Evolutionary conservation across 257 asterid genomes (phyloP), one percentile per base, ranked within the genome.

Genomic region (Cynanchum wilfordii): DNA sequence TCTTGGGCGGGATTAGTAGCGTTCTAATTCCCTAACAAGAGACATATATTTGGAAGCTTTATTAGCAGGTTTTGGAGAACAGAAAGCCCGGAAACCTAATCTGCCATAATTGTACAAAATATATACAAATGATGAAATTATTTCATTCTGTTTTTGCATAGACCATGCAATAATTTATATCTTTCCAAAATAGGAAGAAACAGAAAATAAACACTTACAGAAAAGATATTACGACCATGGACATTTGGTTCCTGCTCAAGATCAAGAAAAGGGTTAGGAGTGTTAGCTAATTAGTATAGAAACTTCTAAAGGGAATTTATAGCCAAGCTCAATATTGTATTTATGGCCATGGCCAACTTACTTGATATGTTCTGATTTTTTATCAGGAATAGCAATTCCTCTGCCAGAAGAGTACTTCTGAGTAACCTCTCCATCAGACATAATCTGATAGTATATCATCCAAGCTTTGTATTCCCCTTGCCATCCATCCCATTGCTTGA

Each of bases 41-140:
- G 59, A 68, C 45, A 49, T 19, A 74, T 19, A n/a, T n/a, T 63
- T 55, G 42, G 72, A 15, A 78, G 62, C 20, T 72, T 59, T 19
- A 2, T 55, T 64, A 63, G 56, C 79, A 22, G 52, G 22, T 50
- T 1, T 50, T 50, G 55, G 55, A 50, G 55, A 51, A 51, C 6
- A 51, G 22, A 51, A 51, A 16, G 8, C 8, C 10, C n/a, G n/a
- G 7, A 12, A 58, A 19, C 38, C 12, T 25, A 2, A 5, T 27
- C 42, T 60, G 12, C 42, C 30, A 60, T 17, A 60, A 38, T 60
- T 60, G 44, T 15, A 60, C 12, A 15, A 3, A 60, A 60, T 27
- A 27, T 60, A 33, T 15, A 60, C 24, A 13, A 30, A 20, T 29
- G 44, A 27, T 59, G 20, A 60, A 29, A 44, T 17, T 19, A 29